Evolutionary conservation across 2,329 filamentous ascomycete species (phyloP).

Genomic region (Fusarium acutatum): DNA sequence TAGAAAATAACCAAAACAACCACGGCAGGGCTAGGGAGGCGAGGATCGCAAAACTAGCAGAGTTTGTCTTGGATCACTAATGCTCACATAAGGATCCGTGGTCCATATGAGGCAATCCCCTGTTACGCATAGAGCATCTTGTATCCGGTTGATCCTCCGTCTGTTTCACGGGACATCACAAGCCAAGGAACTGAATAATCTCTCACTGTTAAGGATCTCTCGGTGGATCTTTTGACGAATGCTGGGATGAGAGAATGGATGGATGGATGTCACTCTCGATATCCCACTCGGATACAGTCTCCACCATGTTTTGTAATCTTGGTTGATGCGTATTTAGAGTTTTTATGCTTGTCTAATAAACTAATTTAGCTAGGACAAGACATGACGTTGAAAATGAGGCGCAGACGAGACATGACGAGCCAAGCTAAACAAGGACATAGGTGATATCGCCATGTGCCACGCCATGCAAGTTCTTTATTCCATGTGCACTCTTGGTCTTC

Average conservation of each 20-base stretch:
- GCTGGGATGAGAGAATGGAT: not conserved
- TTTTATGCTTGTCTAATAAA: not conserved
- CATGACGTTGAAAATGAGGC: slow-evolving; percentile 15
- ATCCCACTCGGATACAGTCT: slow-evolving; percentile 1
- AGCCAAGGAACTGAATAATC: not conserved
- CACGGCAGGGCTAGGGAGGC: not conserved
- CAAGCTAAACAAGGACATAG: not conserved
- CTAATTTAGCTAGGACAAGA: not conserved
- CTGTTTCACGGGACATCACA: slow-evolving; percentile 1
- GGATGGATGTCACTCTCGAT: not conserved
- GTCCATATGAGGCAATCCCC: slow-evolving; percentile 19
- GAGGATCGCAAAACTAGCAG: not conserved
- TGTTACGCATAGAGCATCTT: slow-evolving; percentile 5
- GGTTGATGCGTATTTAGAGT: not conserved
- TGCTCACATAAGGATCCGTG: slow-evolving; percentile 35
- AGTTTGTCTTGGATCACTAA: slow-evolving; percentile 19
- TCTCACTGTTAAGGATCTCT: not conserved
- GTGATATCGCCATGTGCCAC: not conserved
- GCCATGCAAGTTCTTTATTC: not conserved
- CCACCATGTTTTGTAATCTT: not conserved
- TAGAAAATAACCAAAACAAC: not conserved
- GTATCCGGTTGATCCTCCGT: not conserved
- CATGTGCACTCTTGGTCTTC: not conserved
- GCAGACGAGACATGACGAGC: not conserved
- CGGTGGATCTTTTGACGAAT: not conserved